Conservation (phyloP, 257 asterid genomes). For the Solanum piurae region DNA sequence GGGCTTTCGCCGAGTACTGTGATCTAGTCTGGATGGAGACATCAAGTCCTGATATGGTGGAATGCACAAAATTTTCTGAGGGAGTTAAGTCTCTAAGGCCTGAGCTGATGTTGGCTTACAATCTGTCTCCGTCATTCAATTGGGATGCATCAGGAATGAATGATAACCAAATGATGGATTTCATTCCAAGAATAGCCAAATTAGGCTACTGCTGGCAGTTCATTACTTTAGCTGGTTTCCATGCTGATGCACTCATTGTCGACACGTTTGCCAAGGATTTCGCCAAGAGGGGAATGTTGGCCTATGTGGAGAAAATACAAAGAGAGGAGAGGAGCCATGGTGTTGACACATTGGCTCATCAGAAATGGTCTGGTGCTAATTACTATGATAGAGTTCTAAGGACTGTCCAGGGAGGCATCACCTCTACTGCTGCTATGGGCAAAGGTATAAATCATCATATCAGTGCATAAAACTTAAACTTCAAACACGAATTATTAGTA, state of each 20-base stretch:
- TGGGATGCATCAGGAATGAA: conserved; percentile 98
- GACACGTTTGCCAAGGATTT: conserved; percentile 87
- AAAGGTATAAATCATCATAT: conserved; percentile 35
- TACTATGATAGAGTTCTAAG: conserved; percentile 84
- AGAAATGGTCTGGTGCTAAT: conserved; percentile 98
- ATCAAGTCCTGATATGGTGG: conserved; percentile 63
- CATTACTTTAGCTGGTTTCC: conserved; percentile 92
- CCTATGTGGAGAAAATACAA: conserved; percentile 89
- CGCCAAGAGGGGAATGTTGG: conserved; percentile 76
- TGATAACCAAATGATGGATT: conserved; percentile 74
- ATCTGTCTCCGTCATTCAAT: conserved; percentile 87
- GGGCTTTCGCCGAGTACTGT: conserved; percentile 67
- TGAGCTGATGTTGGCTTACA: conserved; percentile 86
- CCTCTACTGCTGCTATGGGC: conserved; percentile 98
- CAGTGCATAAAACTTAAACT: neutral
- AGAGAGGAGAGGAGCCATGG: conserved; percentile 82
- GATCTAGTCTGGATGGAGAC: conserved; percentile 98
- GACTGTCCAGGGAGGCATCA: conserved; percentile 94
- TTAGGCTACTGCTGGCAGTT: conserved; percentile 94
- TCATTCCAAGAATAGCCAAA: conserved; percentile 75
- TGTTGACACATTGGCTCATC: conserved; percentile 98
- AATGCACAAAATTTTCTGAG: conserved; percentile 76
- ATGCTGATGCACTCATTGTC: conserved; percentile 65
- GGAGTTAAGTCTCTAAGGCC: conserved; percentile 66
- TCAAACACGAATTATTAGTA: neutral